Conservation (phyloP, 2,329 filamentous ascomycete genomes). For the Gaeumannomyces tritici region DNA sequence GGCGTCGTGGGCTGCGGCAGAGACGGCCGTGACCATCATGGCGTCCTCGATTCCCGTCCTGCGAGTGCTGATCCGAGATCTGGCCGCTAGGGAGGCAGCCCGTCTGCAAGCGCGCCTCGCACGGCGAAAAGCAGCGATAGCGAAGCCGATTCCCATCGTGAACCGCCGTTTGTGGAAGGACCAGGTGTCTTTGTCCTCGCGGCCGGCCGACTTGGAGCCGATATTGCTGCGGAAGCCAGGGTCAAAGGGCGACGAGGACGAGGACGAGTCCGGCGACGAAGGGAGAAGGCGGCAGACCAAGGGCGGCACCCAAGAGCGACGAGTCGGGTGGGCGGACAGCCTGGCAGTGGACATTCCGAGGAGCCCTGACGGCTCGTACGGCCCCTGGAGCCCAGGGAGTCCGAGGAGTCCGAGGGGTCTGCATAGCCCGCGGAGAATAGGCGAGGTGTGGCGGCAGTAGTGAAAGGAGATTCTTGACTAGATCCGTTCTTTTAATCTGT, state of each 20-base stretch:
- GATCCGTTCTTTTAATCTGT: background rate
- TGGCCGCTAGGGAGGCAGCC: background rate
- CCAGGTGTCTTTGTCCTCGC: background rate
- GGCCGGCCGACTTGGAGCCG: background rate
- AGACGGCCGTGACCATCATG: slow-evolving; percentile 23
- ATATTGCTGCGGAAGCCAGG: background rate
- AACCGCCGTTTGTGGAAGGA: background rate
- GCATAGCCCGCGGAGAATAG: background rate
- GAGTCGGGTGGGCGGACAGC: background rate
- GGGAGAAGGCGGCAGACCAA: background rate
- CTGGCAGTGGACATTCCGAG: background rate
- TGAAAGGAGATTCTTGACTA: background rate
- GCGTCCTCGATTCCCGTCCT: slow-evolving; percentile 21
- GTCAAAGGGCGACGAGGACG: background rate
- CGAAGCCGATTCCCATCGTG: background rate
- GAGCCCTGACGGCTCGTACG: background rate
- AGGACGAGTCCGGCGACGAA: background rate
- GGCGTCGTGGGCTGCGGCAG: slow-evolving; percentile 16
- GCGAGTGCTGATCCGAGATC: slow-evolving; percentile 13
- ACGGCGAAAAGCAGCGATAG: background rate
- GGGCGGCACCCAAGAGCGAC: background rate
- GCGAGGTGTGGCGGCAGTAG: background rate
- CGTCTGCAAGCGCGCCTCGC: background rate
- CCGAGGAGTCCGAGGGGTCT: background rate
- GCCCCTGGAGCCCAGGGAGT: background rate